Base-by-base conservation (phyloP, 1,139 yeast species). In the Candida freyschussii region DNA sequence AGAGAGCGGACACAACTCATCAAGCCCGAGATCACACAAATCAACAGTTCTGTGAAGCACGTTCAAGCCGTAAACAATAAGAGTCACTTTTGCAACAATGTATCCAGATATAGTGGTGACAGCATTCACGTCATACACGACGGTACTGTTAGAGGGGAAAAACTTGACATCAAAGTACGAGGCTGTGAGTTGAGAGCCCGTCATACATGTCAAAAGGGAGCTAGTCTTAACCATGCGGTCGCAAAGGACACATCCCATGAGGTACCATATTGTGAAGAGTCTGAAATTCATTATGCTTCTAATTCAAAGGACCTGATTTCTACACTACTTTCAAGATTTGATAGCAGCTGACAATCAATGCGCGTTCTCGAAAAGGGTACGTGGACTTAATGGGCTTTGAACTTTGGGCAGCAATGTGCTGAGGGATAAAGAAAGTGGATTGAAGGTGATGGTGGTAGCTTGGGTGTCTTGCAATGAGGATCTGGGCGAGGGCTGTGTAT, bases 161-260 rank as follows among this genome's bases (percentile, higher is more conserved):
- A 71, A 84, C 27, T 61, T 62, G 37, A 89, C 94, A 48, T 84
- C 83, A 53, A 93, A 89, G 46, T 68, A 74, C n/a, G 89, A 74
- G 6, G 96, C 93, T 2, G 95, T 78, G 55, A 93, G 78, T 56
- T 78, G 81, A 10, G 98, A 89, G 58, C 83, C 67, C 36, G 78
- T 81, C 95, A 87, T 87, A 65, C 99, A 91, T 30, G 98, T 84
- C 48, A 89, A 65, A 47, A 93, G 68, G n/a, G 97, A 86, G 11
- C 75, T 60, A 1, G 96, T 60, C 33, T 48, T 54, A 28, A 63
- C 34, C 37, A 45, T 45, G 30, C 45, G 52, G 6, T 48, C 46
- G 15, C 44, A 40, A 7, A 35, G 3, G 6, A 35, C 38, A 7
- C 24, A 17, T 21, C 22, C 23, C 13, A 32, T 7, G 14, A 38